These are phyloP conservation scores for Candida dajiaensis DNA, from an alignment of 805 yeast species.

Conservation along the genomic window DNA sequence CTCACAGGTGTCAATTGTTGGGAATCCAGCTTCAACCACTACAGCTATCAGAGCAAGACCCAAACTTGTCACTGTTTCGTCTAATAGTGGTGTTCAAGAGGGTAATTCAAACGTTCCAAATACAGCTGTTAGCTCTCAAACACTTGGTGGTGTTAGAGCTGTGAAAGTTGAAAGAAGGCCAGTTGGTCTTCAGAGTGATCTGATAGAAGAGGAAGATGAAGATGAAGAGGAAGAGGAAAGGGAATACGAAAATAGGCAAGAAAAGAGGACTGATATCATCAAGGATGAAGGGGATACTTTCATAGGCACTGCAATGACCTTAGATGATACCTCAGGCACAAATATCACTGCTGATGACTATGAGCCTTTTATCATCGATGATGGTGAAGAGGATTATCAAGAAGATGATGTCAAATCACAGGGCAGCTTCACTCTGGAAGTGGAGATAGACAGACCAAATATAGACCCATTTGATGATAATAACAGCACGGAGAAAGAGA, in stretches of 20 bases:
- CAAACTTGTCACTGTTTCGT: slow-evolving; percentile 47
- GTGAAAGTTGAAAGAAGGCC: slow-evolving; percentile 15
- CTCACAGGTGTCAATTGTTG: slow-evolving; percentile 38
- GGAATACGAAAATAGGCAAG: slow-evolving; percentile 7
- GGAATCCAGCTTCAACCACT: slow-evolving; percentile 37
- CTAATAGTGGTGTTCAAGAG: not conserved
- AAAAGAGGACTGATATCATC: too few species aligned
- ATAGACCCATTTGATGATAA: slow-evolving; percentile 12
- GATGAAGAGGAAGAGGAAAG: slow-evolving; percentile 17
- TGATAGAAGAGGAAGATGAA: slow-evolving; percentile 14
- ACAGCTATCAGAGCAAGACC: slow-evolving; percentile 79
- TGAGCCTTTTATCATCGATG: slow-evolving; percentile 25
- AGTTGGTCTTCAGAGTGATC: slow-evolving; percentile 9
- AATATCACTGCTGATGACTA: slow-evolving; percentile 9
- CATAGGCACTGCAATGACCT: slow-evolving; percentile 6
- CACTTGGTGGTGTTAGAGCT: slow-evolving; percentile 21
- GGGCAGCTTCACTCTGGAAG: slow-evolving; percentile 23
- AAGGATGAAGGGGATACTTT: slow-evolving; percentile 2
- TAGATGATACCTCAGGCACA: not conserved
- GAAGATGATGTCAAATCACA: slow-evolving; percentile 9
- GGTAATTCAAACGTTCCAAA: slow-evolving; percentile 17
- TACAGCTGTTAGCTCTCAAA: slow-evolving; percentile 20
- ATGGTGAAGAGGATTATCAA: slow-evolving; percentile 10
- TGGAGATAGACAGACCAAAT: slow-evolving; percentile 18
- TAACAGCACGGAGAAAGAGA: not conserved